Evolutionary conservation across 345 rosid genomes (phyloP), one percentile per base, ranked within the genome.

Genomic region (Corchorus capsularis): DNA sequence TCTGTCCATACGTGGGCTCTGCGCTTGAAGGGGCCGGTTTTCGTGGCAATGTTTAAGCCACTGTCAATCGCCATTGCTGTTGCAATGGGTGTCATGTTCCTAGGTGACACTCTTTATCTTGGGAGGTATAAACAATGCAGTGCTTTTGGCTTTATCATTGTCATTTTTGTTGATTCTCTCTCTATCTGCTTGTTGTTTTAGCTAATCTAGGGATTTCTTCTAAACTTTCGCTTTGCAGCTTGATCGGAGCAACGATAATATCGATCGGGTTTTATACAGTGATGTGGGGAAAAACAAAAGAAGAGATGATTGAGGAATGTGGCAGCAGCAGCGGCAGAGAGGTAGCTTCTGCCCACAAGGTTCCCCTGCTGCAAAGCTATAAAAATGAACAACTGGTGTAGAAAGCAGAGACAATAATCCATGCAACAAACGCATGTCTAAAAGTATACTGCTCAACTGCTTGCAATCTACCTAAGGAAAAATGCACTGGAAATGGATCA

Each of bases 231-330:
- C 14, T 35, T 63, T 63, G 63, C 87, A 92, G 98, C 70, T 75
- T 92, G 16, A 80, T 91, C 2, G 98, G 97, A 37, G 97, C 97
- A 68, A 82, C 85, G 2, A 81, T 88, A 22, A 91, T 94, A 79
- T 86, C 98, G 1, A 49, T 88, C 0, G 98, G 98, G 53, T 94
- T 94, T 74, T 93, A 93, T 63, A 89, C 89, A 1, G 94, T 93
- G 17, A 89, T 94, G 88, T 94, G 98, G 98, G 98, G 98, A 11
- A 93, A 94, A 82, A 80, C 87, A 7, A 91, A 88, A 75, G 95
- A 94, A 78, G 92, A 84, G 35, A 69, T 85, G 67, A 80, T 46
- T 41, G 93, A 87, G 65, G 97, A 85, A 16, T 74, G 3, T 61
- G 81, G 52, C 8, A 75, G 37, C 71, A 68, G 69, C 57, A 79